A percentile compares a stretch with the other conserved stretches of the same genome.
phyloP scores from a whole-genome alignment of 768 basidiomycete species.

The Collybia nuda region DNA sequence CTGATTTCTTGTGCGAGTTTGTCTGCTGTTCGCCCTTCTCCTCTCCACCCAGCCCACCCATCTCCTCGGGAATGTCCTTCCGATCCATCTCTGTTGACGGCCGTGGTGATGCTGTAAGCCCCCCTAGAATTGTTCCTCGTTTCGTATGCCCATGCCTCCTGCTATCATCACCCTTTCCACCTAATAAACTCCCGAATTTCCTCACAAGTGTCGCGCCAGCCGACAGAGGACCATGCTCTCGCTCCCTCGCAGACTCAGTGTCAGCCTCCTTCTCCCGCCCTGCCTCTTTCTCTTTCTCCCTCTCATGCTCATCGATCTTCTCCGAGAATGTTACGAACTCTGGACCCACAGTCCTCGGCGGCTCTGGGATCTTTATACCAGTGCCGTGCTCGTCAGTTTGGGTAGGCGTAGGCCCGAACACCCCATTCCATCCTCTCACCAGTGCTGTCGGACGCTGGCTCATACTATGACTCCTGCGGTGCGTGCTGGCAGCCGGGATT shows the following conservation, averaged over 20 bases:
- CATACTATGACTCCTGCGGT: constrained; percentile 81
- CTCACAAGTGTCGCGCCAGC: constrained; percentile 74
- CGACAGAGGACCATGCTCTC: constrained; percentile 36
- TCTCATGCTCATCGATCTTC: constrained; percentile 29
- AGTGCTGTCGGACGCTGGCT: constrained; percentile 65
- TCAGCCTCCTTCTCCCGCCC: constrained; percentile 26
- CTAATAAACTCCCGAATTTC: constrained; percentile 73
- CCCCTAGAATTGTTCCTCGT: constrained; percentile 51
- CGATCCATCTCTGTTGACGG: constrained; percentile 34
- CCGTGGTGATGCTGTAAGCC: constrained; percentile 31
- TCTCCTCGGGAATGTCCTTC: constrained; percentile 30
- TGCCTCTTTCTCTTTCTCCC: constrained; percentile 27
- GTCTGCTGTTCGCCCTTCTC: constrained; percentile 10
- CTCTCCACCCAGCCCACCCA: constrained; percentile 11
- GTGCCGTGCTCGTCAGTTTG: constrained; percentile 42
- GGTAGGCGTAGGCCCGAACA: constrained; percentile 49
- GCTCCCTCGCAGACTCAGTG: constrained; percentile 26
- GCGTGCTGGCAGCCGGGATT: constrained; percentile 75
- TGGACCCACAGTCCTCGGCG: constrained; percentile 66
- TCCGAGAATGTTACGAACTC: constrained; percentile 57
- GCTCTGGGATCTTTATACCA: constrained; percentile 23
- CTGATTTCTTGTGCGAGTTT: constrained; percentile 22
- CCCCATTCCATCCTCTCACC: constrained; percentile 55
- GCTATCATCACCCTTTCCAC: constrained; percentile 44
- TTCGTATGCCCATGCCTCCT: constrained; percentile 36